These are phyloP conservation scores for Rosellinia necatrix DNA, from an alignment of 2,329 filamentous ascomycete species.

Conservation along the genomic window DNA sequence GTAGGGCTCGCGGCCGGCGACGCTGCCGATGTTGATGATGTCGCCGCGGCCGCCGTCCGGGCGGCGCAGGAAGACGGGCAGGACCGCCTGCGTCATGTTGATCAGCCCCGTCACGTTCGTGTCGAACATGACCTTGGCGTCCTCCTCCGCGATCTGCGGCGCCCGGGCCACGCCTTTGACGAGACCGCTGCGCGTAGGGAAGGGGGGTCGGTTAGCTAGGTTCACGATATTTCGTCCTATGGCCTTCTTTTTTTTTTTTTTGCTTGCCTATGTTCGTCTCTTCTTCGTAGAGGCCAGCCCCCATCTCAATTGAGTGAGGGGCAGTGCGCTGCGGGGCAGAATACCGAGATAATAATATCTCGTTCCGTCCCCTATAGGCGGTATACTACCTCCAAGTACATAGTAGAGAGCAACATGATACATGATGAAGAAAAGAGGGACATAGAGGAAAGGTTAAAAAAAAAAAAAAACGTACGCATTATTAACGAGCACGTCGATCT, in stretches of 20 bases:
- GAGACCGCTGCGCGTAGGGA: conserved; percentile 72
- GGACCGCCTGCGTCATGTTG: conserved; percentile 91
- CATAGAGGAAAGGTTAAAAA: background rate
- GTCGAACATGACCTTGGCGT: conserved; percentile 84
- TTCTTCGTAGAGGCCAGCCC: too few species aligned
- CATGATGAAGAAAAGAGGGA: background rate
- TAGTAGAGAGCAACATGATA: too few species aligned
- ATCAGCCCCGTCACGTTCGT: conserved; percentile 96
- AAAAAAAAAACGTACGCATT: conserved; percentile 72
- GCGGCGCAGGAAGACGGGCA: conserved; percentile 80
- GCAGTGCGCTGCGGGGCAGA: too few species aligned
- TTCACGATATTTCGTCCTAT: too few species aligned
- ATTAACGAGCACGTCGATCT: conserved; percentile 90
- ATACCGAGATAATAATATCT: too few species aligned
- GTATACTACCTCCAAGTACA: too few species aligned
- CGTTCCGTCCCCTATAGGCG: too few species aligned
- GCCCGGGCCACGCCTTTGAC: conserved; percentile 88
- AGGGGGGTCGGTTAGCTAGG: background rate
- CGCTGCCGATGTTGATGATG: conserved; percentile 85
- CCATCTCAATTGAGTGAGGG: too few species aligned
- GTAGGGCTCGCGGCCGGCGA: conserved; percentile 68
- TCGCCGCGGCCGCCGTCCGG: conserved; percentile 80
- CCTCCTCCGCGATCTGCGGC: conserved; percentile 78
- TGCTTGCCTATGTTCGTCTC: too few species aligned
- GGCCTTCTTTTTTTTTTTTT: too few species aligned